A percentile compares a stretch with the other conserved stretches of the same genome.
Evolutionary conservation across 2,329 filamentous ascomycete species (phyloP).

Genomic region (Pseudogymnoascus sp.): DNA sequence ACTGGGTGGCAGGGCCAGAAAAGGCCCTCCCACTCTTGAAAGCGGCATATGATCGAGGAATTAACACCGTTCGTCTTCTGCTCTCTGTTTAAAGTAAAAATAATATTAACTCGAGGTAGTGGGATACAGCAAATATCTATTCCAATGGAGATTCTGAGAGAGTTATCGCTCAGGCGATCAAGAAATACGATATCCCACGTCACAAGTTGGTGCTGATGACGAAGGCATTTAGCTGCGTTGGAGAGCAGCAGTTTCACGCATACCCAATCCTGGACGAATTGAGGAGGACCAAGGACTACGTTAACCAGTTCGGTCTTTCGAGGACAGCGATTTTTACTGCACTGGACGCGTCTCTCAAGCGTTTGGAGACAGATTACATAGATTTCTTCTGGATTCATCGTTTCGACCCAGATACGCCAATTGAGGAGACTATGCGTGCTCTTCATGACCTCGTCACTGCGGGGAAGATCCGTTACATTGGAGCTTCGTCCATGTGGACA

Average conservation of each 20-base stretch:
- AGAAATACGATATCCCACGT: slow-evolving; percentile 50
- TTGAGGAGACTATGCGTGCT: slow-evolving; percentile 57
- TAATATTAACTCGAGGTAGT: slow-evolving; percentile 31
- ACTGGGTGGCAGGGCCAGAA: slow-evolving; percentile 54
- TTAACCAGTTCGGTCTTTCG: slow-evolving; percentile 42
- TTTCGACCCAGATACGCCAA: slow-evolving; percentile 43
- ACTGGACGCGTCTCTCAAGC: slow-evolving; percentile 51
- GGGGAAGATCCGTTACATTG: slow-evolving; percentile 52
- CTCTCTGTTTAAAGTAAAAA: slow-evolving; percentile 38
- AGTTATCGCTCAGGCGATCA: slow-evolving; percentile 52
- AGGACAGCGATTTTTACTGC: slow-evolving; percentile 60
- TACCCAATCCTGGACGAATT: slow-evolving; percentile 25
- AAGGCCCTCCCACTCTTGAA: slow-evolving; percentile 54
- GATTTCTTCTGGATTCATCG: slow-evolving; percentile 57
- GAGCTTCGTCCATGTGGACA: slow-evolving; percentile 43
- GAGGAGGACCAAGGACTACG: slow-evolving; percentile 41
- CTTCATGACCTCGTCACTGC: slow-evolving; percentile 53
- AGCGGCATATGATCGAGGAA: slow-evolving; percentile 54
- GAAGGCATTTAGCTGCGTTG: slow-evolving; percentile 47
- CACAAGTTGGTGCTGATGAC: slow-evolving; percentile 52
- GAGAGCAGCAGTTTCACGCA: slow-evolving; percentile 35
- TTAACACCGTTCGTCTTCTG: slow-evolving; percentile 45
- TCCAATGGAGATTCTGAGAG: slow-evolving; percentile 49
- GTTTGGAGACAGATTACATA: slow-evolving; percentile 51
- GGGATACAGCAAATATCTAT: slow-evolving; percentile 49